Evolutionary conservation across 169 alveolate species (phyloP).

Genomic region (Ichthyophthirius multifiliis): DNA sequence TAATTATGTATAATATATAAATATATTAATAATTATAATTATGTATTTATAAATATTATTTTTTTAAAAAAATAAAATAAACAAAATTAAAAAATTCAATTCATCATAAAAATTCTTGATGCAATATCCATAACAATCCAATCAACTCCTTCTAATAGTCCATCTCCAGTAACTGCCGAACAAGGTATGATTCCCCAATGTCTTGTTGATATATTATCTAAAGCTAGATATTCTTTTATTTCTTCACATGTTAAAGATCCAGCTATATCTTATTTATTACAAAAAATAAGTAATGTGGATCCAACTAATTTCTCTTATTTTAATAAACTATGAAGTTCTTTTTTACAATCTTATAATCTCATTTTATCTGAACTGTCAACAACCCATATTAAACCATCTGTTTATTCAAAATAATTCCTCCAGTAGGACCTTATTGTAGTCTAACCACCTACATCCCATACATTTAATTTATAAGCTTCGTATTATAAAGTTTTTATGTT

Average conservation of each 20-base stretch:
- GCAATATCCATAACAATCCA: slow-evolving; percentile 95
- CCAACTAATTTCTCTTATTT: slow-evolving; percentile 92
- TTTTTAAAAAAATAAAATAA: too few species aligned
- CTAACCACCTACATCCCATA: slow-evolving; percentile 99
- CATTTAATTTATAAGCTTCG: slow-evolving; percentile 86
- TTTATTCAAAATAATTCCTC: slow-evolving; percentile 98
- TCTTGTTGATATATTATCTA: slow-evolving; percentile 79
- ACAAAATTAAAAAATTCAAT: slow-evolving; percentile 5
- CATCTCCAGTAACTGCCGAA: slow-evolving; percentile 93
- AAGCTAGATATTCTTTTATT: slow-evolving; percentile 74
- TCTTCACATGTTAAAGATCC: slow-evolving; percentile 89
- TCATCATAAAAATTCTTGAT: slow-evolving; percentile 81
- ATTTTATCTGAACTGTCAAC: slow-evolving; percentile 96
- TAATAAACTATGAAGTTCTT: slow-evolving; percentile 92
- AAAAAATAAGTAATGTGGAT: slow-evolving; percentile 86
- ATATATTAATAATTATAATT: too few species aligned
- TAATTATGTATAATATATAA: too few species aligned
- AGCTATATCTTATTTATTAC: slow-evolving; percentile 96
- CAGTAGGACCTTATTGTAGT: slow-evolving; percentile 95
- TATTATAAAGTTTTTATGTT: slow-evolving; percentile 89
- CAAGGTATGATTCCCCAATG: slow-evolving; percentile 95
- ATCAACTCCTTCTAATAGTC: slow-evolving; percentile 92
- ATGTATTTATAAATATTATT: too few species aligned
- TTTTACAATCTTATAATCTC: slow-evolving; percentile 94
- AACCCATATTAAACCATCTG: slow-evolving; percentile 98